Evolutionary conservation across 192 early-diverging fungal genomes (phyloP).

Genomic region (Podila minutissima): DNA sequence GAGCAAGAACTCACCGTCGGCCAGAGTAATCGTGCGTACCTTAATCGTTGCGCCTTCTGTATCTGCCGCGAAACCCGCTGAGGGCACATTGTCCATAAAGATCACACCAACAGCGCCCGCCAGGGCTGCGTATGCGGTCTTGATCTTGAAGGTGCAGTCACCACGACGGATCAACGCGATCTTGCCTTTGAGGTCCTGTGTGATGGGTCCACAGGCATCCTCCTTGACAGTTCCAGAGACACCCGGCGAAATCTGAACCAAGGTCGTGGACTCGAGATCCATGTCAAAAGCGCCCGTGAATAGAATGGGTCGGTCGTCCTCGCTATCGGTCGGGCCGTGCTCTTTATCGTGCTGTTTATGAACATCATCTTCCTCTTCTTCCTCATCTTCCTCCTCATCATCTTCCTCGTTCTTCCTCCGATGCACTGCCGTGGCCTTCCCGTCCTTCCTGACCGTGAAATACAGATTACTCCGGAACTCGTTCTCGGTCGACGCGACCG

Average conservation of each 20-base stretch:
- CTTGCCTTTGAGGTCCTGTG: conserved; percentile 51
- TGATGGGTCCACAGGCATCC: conserved; percentile 67
- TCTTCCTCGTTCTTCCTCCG: neutral
- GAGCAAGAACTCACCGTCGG: conserved; percentile 60
- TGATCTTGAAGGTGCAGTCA: conserved; percentile 71
- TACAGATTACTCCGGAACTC: conserved; percentile 40
- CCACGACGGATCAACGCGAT: conserved; percentile 76
- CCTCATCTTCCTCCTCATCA: neutral
- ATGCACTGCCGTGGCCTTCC: neutral
- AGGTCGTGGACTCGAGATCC: conserved; percentile 51
- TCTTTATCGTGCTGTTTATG: conserved; percentile 14
- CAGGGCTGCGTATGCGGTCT: conserved; percentile 60
- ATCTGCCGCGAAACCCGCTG: conserved; percentile 11
- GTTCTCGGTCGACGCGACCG: conserved; percentile 67
- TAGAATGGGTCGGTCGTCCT: conserved; percentile 41
- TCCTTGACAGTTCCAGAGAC: conserved; percentile 47
- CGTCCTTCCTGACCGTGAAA: conserved; percentile 28
- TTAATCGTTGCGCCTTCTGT: conserved; percentile 59
- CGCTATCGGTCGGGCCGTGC: conserved; percentile 41
- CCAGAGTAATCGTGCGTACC: conserved; percentile 61
- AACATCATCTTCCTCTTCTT: neutral
- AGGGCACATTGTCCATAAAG: conserved; percentile 65
- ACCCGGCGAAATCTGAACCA: conserved; percentile 58
- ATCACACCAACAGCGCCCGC: conserved; percentile 74
- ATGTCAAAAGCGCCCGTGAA: conserved; percentile 24